Conservation (phyloP, 2,329 filamentous ascomycete species). For the Diaporthe sp. region DNA sequence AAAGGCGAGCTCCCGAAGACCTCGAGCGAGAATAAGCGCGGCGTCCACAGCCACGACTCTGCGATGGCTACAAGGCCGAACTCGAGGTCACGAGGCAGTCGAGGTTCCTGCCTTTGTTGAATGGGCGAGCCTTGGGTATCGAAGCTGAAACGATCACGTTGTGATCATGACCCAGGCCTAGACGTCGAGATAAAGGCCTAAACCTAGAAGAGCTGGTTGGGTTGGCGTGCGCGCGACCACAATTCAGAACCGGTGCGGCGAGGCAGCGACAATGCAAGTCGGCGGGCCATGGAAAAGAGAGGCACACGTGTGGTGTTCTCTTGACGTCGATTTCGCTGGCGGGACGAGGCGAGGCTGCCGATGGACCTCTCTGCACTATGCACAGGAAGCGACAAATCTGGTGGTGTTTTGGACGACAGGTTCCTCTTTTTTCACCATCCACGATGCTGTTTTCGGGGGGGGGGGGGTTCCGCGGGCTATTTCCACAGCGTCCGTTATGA, state of each 20-base stretch:
- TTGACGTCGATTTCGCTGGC: neutral
- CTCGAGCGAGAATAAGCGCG: neutral
- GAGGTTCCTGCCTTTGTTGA: neutral
- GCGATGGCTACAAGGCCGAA: neutral
- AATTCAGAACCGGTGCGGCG: neutral
- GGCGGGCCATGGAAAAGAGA: neutral
- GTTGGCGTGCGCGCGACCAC: neutral
- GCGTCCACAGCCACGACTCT: neutral
- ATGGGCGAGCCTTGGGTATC: neutral
- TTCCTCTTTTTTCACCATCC: neutral
- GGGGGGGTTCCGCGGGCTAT: neutral
- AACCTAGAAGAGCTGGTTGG: neutral
- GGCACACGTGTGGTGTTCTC: too few relatives aligned
- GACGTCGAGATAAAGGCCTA: neutral
- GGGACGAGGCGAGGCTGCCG: neutral
- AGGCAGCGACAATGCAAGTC: neutral
- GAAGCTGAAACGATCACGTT: neutral
- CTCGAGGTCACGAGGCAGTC: neutral
- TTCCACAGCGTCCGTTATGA: constrained; percentile 23
- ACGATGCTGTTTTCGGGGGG: neutral
- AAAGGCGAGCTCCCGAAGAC: neutral
- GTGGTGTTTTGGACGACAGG: constrained; percentile 11
- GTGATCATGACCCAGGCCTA: neutral
- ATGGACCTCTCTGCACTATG: neutral
- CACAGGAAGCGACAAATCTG: neutral